Base-by-base conservation (phyloP, 176 grass and related monocot genomes). In the Cymbopogon citratus region DNA sequence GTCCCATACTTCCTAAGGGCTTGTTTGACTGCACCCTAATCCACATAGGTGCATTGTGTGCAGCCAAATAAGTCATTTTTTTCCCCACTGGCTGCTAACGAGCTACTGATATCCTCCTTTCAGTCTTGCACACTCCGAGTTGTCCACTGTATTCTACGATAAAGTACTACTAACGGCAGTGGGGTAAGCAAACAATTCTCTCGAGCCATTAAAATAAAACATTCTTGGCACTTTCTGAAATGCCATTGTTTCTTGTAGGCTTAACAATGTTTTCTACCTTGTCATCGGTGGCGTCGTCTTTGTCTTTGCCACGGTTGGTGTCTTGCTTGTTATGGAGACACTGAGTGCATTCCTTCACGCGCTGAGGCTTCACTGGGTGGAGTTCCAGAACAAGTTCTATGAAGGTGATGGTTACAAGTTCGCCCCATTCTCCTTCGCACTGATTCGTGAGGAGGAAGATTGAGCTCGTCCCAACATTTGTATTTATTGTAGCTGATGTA, bases 381-480 rank as follows among this genome's bases (percentile, higher is more conserved):
- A 99, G 87, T 99, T 93, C 76, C 92, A 95, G 85, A 95, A 92
- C 79, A 99, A 99, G 84, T 99, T 99, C 57, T 99, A 99, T 5
- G 91, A 99, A 78, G 96, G 96, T 34, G 96, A 99, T 83, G 96
- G 96, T 44, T 99, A 99, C 91, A 99, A 99, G 71, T 99, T 99
- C 8, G 82, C 83, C 0, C 96, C 96, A 34, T 98, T 98, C 65
- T 88, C 96, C 48, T 99, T 99, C 29, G 57, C 84, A 11, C 59
- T 87, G 76, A 75, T 93, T 34, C 6, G 26, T 3, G 90, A 92
- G 12, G 92, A 99, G 26, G 96, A 99, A 78, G 88, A 91, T n/a
- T 97, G 78, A 89, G 65, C 56, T 86, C 59, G 61, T 46, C 48
- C 15, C 6, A 75, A 5, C 36, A 62, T 52, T 25, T 81, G 41